Evolutionary conservation across 495 filamentous ascomycete genomes (phyloP), one percentile per base, ranked within the genome.

Genomic region (Podospora tetraspora): DNA sequence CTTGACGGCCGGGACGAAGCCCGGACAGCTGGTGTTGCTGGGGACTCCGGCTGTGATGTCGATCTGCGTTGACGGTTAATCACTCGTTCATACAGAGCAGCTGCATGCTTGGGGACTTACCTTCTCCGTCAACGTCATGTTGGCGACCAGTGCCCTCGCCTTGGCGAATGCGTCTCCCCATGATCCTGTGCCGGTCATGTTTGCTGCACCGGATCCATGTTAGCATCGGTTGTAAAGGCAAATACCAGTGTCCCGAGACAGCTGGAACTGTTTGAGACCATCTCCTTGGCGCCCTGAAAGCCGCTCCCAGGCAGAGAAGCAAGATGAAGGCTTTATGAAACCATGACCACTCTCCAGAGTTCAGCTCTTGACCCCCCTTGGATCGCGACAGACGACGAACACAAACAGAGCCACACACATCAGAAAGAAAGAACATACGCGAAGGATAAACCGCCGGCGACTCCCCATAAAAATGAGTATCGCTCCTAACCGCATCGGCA

Each of bases 91-190:
- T 16, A 12, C 37, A n/a, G 32, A 56, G 13, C 22, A 30, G 25
- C 22, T 1, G 58, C 68, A 5, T 27, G 4, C 79, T 2, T 81
- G 83, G 37, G 85, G 77, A 57, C 81, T 79, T 60, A 89, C 85
- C 78, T 89, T 90, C 68, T 91, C 87, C 12, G 86, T 84, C 11
- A 84, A 72, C 1, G 85, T 87, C 77, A 90, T 79, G 64, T 86
- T 78, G 1, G 78, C 76, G 3, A 90, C 87, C 25, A 90, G 73
- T 0, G 71, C 78, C 24, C 75, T 78, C 0, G 88, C 88, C 71
- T 85, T 88, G 1, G 72, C 59, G 66, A 85, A 82, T 0, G 87
- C 80, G 58, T 76, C 75, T 8, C 76, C 75, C 86, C 86, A 89
- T 52, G 71, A 68, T 3, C 80, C 78, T 13, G 32, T 59, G 0